Percentiles rank a stretch among this genome's conserved stretches.
Conservation (phyloP, 768 basidiomycete genomes). For the Phanerodontia chrysosporium region DNA sequence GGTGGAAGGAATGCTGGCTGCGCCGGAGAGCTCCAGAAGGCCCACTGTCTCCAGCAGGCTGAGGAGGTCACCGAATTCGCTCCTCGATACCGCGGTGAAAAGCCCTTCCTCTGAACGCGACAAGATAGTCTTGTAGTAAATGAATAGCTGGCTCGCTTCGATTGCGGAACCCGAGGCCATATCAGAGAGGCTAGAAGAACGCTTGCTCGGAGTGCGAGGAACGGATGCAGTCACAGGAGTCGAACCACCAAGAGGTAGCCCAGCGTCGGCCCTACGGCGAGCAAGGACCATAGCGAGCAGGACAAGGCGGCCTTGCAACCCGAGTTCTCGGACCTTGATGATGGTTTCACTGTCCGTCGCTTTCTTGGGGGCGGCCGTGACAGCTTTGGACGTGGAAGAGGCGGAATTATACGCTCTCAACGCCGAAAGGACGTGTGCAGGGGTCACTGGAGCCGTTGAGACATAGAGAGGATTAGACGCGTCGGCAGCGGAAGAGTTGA, state of each 20-base stretch:
- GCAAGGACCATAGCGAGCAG: conserved; percentile 64
- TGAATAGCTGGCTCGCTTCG: conserved; percentile 58
- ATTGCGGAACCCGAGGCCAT: conserved; percentile 34
- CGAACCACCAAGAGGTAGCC: conserved; percentile 46
- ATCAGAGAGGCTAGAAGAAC: conserved; percentile 35
- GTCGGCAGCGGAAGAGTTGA: conserved; percentile 26
- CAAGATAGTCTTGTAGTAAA: conserved; percentile 60
- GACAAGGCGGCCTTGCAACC: conserved; percentile 70
- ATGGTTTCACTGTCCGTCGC: conserved; percentile 51
- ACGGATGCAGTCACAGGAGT: conserved; percentile 25
- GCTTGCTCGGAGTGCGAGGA: conserved; percentile 49
- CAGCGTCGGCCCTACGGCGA: conserved; percentile 54
- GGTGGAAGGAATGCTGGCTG: conserved; percentile 29
- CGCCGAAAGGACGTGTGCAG: conserved; percentile 66
- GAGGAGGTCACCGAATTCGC: conserved; percentile 71
- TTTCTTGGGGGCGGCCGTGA: conserved; percentile 34
- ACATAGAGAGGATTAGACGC: conserved; percentile 19
- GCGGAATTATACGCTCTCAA: conserved; percentile 61
- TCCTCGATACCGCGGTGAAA: conserved; percentile 65
- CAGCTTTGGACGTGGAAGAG: conserved; percentile 11
- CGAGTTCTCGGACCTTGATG: conserved; percentile 61
- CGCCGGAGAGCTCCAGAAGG: conserved; percentile 42
- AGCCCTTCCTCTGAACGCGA: conserved; percentile 48
- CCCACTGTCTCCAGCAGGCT: conserved; percentile 73
- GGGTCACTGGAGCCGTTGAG: conserved; percentile 46